Evolutionary conservation across 345 rosid species (phyloP), one percentile per base, ranked within the genome.

Genomic region (Hibiscus syriacus): DNA sequence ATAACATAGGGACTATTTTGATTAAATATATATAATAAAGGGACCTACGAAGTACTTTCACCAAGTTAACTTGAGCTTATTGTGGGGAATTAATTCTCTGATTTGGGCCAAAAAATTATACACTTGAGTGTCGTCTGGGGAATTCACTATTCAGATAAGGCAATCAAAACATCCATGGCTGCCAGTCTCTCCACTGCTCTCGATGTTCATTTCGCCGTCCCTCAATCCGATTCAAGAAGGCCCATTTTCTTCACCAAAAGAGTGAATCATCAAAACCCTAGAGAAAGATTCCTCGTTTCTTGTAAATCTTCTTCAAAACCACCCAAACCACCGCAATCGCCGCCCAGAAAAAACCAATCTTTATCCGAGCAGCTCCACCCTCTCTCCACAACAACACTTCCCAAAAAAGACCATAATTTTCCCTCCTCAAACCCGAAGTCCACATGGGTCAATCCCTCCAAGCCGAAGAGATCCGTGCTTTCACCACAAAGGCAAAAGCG

Each of bases 331-430:
- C 72, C 73, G 12, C 56, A 75, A n/a, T 79, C 76, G 48, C 58
- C 80, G 29, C 74, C 80, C 64, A 30, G 64, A 14, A 79, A 83
- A 26, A 83, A 23, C 66, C 81, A 88, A 26, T 87, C 98, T 77
- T 78, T 88, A 36, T 84, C 97, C 59, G 97, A 92, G 52, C 98
- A 90, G 50, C 97, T 90, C 62, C 87, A 79, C 80, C 90, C 92
- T 56, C 86, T 92, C 58, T 88, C 90, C 45, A 58, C 84, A n/a
- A 85, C 90, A 23, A 85, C 86, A 11, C 88, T 88, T 26, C 67
- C 74, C 30, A 66, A 38, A 46, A 73, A 64, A 12, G 64, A 73
- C 20, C 80, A 76, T 70, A 55, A 84, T 52, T 80, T 71, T 1
- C 71, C 83, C 78, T 72, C 85, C 70, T 77, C 87, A 14, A 87